phyloP scores from a whole-genome alignment of 345 rosid genomes.

The Xanthoceras sorbifolium region DNA sequence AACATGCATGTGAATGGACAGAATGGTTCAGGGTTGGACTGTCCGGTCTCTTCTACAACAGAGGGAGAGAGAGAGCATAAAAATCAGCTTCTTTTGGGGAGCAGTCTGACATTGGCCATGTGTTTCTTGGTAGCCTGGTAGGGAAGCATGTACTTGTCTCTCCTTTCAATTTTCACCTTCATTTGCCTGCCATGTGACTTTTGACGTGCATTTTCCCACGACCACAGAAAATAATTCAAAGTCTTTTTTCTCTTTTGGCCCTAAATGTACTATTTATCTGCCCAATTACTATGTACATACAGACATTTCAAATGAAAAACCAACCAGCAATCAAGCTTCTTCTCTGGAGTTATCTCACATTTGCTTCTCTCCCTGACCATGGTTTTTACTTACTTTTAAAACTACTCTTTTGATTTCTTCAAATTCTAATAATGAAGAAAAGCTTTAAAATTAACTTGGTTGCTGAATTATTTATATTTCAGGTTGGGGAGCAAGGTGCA shows the following conservation, averaged over 20 bases:
- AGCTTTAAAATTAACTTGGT: background rate
- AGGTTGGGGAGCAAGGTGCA: slow-evolving; percentile 31
- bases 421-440: background rate
- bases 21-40: no score
- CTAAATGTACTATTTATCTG: background rate
- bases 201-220: slow-evolving; percentile 1
- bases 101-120: no score
- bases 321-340: slow-evolving; percentile 13
- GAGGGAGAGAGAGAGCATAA: no score
- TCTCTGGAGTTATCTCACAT: slow-evolving; percentile 23
- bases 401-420: slow-evolving; percentile 5
- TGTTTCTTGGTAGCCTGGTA: no score
- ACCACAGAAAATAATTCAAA: background rate
- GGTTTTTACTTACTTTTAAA: slow-evolving; percentile 18
- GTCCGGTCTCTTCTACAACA: no score
- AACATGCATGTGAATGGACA: no score
- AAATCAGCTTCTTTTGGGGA: no score
- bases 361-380: slow-evolving; percentile 16
- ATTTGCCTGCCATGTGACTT: slow-evolving; percentile 21
- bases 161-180: background rate
- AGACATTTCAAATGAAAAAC: slow-evolving; percentile 9
- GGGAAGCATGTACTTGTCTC: no score
- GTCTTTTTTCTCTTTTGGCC: background rate
- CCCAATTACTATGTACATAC: background rate
- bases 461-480: background rate